Evolutionary conservation across 2,329 filamentous ascomycete genomes (phyloP), one percentile per base, ranked within the genome.

Genomic region (Thelonectria rubi): DNA sequence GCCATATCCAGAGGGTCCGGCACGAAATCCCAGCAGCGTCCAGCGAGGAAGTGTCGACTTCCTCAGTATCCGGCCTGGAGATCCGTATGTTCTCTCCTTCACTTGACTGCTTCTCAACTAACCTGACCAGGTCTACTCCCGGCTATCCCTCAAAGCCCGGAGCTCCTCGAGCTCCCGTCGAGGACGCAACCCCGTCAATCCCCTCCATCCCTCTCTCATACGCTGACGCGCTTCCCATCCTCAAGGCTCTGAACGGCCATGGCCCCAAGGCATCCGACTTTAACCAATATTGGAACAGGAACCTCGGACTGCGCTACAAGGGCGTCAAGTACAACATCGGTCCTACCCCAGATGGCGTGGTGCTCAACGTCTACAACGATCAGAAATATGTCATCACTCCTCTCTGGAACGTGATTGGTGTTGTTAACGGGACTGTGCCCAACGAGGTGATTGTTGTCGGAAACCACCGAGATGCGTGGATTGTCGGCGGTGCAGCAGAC

Each of bases 131-230:
- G 50, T 97, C 95, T 0, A 98, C 95, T 0, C 93, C 93, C 17
- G 95, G 95, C 11, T 97, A 97, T 73, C 91, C 94, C 8, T 97
- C 93, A 0, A 94, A 94, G 75, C 94, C 94, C 5, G 94, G 91
- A n/a, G 91, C 84, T 21, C 91, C 92, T 37, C 89, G 94, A 21
- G 82, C 88, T 60, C 87, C 92, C 8, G 87, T 89, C 0, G 83
- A 92, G 18, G 81, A 85, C 26, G 84, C 86, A 7, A 95, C 90
- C 32, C 92, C 95, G 0, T 88, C 86, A 3, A 98, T 98, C 55
- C 94, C 95, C 0, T 98, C 94, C 1, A 80, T 97, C 1, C 94
- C 94, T 4, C 91, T 98, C 53, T 97, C 94, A 0, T 97, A 97
- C 74, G 78, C 82, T 7, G 94, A 98, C 69, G 94, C 92, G 0